Evolutionary conservation across 192 early-diverging fungal species (phyloP).

Genomic region (Backusella macrospora): DNA sequence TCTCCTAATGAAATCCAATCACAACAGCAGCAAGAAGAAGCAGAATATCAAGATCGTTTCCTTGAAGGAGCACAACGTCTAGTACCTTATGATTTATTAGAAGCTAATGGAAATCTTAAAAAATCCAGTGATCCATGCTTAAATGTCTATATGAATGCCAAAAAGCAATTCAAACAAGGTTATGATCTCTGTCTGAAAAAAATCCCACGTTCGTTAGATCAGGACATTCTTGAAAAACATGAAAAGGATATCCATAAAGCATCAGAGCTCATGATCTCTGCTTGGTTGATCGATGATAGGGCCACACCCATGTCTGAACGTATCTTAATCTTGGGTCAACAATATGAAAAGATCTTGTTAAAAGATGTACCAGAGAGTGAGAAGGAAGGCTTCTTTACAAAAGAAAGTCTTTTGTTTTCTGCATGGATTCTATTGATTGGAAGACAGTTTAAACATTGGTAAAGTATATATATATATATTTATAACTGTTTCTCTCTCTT

Average conservation of each 20-base stretch:
- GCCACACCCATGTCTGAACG: constrained; percentile 61
- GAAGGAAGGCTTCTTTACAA: constrained; percentile 46
- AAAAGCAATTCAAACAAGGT: constrained; percentile 51
- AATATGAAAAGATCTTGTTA: constrained; percentile 55
- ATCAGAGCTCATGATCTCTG: constrained; percentile 55
- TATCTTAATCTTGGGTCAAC: constrained; percentile 61
- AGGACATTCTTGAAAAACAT: constrained; percentile 49
- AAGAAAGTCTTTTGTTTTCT: constrained; percentile 42
- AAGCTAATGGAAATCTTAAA: constrained; percentile 44
- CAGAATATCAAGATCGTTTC: constrained; percentile 42
- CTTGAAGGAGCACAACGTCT: constrained; percentile 41
- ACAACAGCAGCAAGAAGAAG: constrained; percentile 2
- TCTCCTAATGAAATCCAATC: neutral
- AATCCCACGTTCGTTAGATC: constrained; percentile 52
- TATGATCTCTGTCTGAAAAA: constrained; percentile 47
- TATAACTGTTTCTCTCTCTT: neutral
- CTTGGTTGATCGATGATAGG: constrained; percentile 63
- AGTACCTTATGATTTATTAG: constrained; percentile 53
- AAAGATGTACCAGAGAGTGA: constrained; percentile 40
- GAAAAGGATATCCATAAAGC: constrained; percentile 54
- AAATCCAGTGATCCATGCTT: constrained; percentile 53
- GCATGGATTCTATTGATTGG: constrained; percentile 60
- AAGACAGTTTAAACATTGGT: constrained; percentile 60
- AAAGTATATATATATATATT: neutral
- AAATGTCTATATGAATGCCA: constrained; percentile 55